These are phyloP conservation scores for Aureobasidium sp. DNA, from an alignment of 2,329 filamentous ascomycete genomes.

Conservation along the genomic window DNA sequence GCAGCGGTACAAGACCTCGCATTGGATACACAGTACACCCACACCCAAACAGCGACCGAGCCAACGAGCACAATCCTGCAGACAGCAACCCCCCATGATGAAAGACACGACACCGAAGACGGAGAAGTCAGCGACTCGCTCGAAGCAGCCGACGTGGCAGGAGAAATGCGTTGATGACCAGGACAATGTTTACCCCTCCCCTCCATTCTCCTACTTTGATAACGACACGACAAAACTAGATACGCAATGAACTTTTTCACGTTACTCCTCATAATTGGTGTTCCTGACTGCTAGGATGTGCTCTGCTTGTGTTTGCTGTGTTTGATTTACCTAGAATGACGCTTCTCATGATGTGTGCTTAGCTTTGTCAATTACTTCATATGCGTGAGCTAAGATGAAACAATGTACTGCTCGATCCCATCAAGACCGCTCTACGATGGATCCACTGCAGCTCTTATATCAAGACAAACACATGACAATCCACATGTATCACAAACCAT, in stretches of 20 bases:
- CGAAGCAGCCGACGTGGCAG: background rate
- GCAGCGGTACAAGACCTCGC: background rate
- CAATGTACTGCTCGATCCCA: too few relatives aligned
- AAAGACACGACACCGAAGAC: conserved; percentile 4
- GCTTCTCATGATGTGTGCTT: background rate
- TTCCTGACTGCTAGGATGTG: background rate
- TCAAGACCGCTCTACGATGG: too few relatives aligned
- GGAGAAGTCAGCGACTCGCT: background rate
- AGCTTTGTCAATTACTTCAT: too few relatives aligned
- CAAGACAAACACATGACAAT: too few relatives aligned
- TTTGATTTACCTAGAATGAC: background rate
- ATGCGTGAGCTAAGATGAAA: too few relatives aligned
- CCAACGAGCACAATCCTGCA: too few relatives aligned
- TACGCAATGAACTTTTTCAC: background rate
- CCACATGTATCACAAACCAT: background rate
- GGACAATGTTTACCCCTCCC: background rate
- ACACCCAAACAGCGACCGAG: background rate
- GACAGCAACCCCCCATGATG: background rate
- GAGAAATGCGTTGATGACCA: background rate
- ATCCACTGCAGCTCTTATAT: too few relatives aligned
- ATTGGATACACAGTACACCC: background rate
- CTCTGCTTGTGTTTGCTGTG: background rate
- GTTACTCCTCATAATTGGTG: background rate
- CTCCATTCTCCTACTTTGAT: background rate
- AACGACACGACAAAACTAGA: background rate